phyloP scores from a whole-genome alignment of 83 land plant species.

The Picea abies region DNA sequence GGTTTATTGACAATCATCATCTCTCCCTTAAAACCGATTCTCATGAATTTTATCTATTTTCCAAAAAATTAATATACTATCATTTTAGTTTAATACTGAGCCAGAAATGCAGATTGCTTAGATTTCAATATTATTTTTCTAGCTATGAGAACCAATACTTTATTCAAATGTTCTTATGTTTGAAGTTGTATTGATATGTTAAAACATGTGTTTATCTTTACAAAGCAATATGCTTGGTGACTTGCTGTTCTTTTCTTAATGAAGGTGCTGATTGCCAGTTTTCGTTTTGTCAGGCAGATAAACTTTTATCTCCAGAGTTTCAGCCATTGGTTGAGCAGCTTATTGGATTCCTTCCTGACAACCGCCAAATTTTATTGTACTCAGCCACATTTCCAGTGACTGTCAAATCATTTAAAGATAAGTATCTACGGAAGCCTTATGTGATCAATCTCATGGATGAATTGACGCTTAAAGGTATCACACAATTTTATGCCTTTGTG shows the following conservation, averaged over 20 bases:
- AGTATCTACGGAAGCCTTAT: conserved; percentile 62
- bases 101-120: not conserved
- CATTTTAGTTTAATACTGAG: not conserved
- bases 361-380: conserved; percentile 52
- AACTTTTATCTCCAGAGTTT: conserved; percentile 63
- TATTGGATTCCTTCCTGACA: conserved; percentile 44
- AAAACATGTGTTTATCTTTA: not conserved
- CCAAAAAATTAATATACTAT: not conserved
- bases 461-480: conserved; percentile 58
- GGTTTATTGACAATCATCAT: not conserved
- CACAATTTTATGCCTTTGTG: conserved; percentile 65
- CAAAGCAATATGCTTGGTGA: not conserved
- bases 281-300: conserved; percentile 48
- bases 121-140: not conserved
- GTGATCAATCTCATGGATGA: conserved; percentile 67
- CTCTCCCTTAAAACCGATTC: not conserved
- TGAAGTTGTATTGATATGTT: not conserved
- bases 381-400: conserved; percentile 76
- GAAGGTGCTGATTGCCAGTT: not conserved
- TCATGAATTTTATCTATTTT: not conserved
- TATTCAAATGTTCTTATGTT: not conserved
- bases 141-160: not conserved
- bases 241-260: not conserved
- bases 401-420: conserved; percentile 62
- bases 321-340: conserved; percentile 56